Conservation (phyloP, 2,329 filamentous ascomycete species). For the Colletotrichum navitas region DNA sequence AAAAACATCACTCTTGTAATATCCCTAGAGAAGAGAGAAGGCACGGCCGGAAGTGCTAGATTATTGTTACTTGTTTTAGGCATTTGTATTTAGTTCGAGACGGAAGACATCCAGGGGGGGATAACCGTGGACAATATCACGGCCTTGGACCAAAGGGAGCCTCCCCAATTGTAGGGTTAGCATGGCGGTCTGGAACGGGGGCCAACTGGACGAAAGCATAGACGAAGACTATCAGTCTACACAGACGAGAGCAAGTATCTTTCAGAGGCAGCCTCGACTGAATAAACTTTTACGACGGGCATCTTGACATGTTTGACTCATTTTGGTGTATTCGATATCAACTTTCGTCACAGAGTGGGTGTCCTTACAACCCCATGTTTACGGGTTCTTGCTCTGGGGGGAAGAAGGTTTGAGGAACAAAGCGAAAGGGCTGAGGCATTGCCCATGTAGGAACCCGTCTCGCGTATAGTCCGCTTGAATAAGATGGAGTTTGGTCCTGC, state of each 20-base stretch:
- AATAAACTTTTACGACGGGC: conserved; percentile 4
- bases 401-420: background rate
- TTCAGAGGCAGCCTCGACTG: background rate
- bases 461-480: background rate
- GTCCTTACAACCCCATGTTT: too few relatives aligned
- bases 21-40: background rate
- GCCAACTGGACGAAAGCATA: background rate
- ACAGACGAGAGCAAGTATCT: conserved; percentile 3
- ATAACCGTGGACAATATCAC: background rate
- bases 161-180: background rate
- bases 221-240: conserved; percentile 2
- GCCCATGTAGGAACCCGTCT: background rate
- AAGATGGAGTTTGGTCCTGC: background rate
- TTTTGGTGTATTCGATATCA: background rate
- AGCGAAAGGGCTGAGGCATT: too few relatives aligned
- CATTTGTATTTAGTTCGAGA: background rate
- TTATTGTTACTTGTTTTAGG: background rate
- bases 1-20: background rate
- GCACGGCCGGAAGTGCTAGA: background rate
- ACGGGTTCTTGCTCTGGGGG: background rate
- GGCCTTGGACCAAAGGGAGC: background rate
- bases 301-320: background rate
- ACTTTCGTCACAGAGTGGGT: background rate
- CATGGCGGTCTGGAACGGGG: background rate
- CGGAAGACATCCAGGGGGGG: background rate